Evolutionary conservation across 306 rosid genomes (phyloP), one percentile per base, ranked within the genome.

Genomic region (Delonix regia): DNA sequence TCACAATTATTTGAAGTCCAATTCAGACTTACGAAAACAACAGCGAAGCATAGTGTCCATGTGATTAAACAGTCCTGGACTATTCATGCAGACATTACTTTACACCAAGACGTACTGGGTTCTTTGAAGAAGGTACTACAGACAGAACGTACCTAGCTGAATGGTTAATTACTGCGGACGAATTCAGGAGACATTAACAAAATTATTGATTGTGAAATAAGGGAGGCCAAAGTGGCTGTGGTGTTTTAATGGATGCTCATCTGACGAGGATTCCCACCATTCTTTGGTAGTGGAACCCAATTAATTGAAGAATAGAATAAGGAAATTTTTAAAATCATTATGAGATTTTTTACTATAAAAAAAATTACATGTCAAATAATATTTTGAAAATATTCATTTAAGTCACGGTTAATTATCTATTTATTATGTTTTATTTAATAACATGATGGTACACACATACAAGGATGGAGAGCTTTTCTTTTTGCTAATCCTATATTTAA

Each of bases 241-340:
- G 64, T 19, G 48, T 21, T 64, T 39, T 42, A 81, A 71, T 78
- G 86, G 57, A 73, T 84, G 59, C 53, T 80, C 71, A 45, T 79
- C 82, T 45, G 90, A 85, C 81, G 82, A 74, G 94, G 89, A 88
- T 81, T 80, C 78, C 91, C 92, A 90, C 88, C 82, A 81, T 47
- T 63, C 64, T 53, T 21, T 14, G 30, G 60, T 72, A 88, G 86
- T 74, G 74, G 75, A 76, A 80, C 53, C 76, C 85, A 84, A 84
- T 83, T 62, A 82, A 72, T 70, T 77, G 45, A 52, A n/a, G 0
- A 48, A 15, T 44, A 44, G 52, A 51, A 19, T n/a, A 1, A 6
- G 24, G 2, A 18, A 6, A 0, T 18, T 51, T 51, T 16, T 18
- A 4, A 36, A 7, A 8, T 36, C 1, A 7, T 18, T 18, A 41